Conservation (phyloP, 345 rosid species). For the Pistacia integerrima region DNA sequence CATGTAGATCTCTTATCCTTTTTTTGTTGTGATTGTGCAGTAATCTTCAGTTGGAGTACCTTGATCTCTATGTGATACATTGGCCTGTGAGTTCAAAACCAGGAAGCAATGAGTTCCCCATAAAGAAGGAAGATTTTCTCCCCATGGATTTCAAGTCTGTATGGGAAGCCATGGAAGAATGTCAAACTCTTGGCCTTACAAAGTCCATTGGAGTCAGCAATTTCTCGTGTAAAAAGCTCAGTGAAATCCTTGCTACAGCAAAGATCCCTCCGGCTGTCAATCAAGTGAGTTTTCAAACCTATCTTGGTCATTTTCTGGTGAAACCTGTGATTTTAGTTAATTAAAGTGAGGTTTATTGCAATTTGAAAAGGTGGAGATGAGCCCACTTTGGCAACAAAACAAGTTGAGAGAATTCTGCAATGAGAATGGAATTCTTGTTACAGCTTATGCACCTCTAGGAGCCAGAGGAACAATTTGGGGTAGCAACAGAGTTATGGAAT, state of each 20-base stretch:
- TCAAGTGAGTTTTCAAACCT: conserved; percentile 47
- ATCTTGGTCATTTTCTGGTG: not conserved
- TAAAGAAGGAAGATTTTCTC: conserved; percentile 61
- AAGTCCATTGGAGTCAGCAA: conserved; percentile 84
- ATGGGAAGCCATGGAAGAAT: conserved; percentile 82
- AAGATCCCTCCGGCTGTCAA: conserved; percentile 74
- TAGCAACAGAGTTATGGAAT: conserved; percentile 61
- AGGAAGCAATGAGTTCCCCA: conserved; percentile 61
- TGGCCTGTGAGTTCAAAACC: conserved; percentile 86
- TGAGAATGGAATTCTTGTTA: conserved; percentile 46
- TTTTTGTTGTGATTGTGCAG: conserved; percentile 33
- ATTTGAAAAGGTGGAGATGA: conserved; percentile 69
- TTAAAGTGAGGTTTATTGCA: not conserved
- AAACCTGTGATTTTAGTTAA: not conserved
- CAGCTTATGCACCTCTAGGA: conserved; percentile 71
- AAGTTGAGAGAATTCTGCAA: conserved; percentile 62
- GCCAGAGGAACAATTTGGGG: conserved; percentile 69
- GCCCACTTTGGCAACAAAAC: conserved; percentile 86
- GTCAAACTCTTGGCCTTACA: conserved; percentile 63
- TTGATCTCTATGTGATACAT: conserved; percentile 75
- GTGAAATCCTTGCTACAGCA: conserved; percentile 57
- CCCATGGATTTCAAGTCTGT: conserved; percentile 64
- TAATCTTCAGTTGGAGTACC: conserved; percentile 62
- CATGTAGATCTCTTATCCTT: not conserved
- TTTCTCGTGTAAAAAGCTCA: conserved; percentile 72